Conservation (phyloP, 2,329 filamentous ascomycete species). For the Trichophyton schoenleinii region DNA sequence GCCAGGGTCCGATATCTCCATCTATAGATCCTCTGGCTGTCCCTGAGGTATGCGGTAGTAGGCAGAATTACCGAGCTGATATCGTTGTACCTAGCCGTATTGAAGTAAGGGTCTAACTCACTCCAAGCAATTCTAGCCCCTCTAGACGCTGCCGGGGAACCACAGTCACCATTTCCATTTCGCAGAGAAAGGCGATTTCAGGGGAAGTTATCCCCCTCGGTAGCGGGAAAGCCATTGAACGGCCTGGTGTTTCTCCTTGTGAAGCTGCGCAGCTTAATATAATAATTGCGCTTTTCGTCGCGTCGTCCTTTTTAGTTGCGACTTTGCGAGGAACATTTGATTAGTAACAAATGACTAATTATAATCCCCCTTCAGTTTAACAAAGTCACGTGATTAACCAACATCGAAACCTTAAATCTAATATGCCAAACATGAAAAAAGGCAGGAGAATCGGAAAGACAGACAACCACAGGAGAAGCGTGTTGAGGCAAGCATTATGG, state of each 20-base stretch:
- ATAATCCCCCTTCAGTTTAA: no score
- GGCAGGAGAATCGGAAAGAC: no score
- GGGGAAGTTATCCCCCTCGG: constrained; percentile 61
- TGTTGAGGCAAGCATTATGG: no score
- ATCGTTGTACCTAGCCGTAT: background rate
- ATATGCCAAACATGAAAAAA: no score
- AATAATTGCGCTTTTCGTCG: background rate
- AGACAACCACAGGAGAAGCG: no score
- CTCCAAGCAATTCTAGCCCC: constrained; percentile 68
- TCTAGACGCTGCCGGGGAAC: constrained; percentile 85
- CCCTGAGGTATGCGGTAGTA: background rate
- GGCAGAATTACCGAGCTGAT: background rate
- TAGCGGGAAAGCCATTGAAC: constrained; percentile 48
- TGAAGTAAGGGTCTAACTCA: constrained; percentile 39
- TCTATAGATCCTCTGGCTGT: background rate
- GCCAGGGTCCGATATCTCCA: background rate
- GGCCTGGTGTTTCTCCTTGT: background rate
- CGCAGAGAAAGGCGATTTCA: constrained; percentile 87
- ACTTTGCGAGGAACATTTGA: no score
- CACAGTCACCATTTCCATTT: constrained; percentile 93
- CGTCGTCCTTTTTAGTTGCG: background rate
- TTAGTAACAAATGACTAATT: no score
- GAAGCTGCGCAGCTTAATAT: background rate
- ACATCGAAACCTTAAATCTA: no score
- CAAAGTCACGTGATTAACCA: no score